Base-by-base conservation (phyloP, 2,329 filamentous ascomycete genomes). In the Pseudocercospora pini-densiflorae region DNA sequence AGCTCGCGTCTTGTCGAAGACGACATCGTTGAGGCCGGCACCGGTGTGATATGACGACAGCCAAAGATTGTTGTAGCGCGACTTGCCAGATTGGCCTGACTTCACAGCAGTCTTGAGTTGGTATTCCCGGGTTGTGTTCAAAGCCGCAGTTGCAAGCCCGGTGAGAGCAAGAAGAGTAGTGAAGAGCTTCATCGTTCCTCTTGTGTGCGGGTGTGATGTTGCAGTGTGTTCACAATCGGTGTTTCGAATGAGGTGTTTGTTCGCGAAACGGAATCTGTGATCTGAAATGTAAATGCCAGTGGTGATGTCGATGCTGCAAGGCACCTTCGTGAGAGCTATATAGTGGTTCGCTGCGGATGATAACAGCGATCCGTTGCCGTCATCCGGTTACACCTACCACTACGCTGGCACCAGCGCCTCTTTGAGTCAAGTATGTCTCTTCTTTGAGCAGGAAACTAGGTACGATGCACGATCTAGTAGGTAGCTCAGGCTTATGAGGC, bases 11-110 rank as follows among this genome's bases (percentile, higher is more conserved):
- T 64, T 21, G n/a, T 61, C 63, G 68, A 78, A 71, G 45, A 71
- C 68, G 31, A 71, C 74, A 58, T 77, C 76, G 65, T 70, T 73
- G 7, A 72, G 51, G 16, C 75, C 76, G 51, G 74, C 75, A 47
- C 73, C 71, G 27, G 72, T 75, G 66, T 74, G 72, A 67, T 74
- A 75, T 49, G 68, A 62, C 36, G 63, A 59, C 55, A 78, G 67
- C 63, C 72, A 77, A 63, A 78, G 75, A 60, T 70, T 67, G 47
- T 75, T 64, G 61, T 69, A 76, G 23, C 65, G 57, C 1, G 55
- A 53, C 59, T 76, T 76, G 36, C 43, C 53, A 19, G 58, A 14
- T 43, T 73, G 68, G 40, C 61, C 57, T 19, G 71, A 62, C 62
- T 75, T 74, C 43, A 77, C 49, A 19, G 70, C 53, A 49, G 73